phyloP scores from a whole-genome alignment of 257 asterid species.

The Nicotiana knightiana region DNA sequence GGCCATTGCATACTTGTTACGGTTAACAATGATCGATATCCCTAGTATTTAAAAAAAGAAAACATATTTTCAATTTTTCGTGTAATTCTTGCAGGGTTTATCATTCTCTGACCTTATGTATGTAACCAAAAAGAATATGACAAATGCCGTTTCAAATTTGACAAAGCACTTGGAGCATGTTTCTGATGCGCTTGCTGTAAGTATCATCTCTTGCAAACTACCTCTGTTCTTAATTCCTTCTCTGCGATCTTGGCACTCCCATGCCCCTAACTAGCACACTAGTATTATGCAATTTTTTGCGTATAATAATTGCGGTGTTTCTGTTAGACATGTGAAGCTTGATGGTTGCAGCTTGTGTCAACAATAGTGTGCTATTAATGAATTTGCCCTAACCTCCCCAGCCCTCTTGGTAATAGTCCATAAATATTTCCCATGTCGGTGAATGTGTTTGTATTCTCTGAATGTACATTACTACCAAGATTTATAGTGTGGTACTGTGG shows the following conservation, averaged over 20 bases:
- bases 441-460: neutral
- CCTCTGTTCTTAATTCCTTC: neutral
- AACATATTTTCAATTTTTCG: neutral
- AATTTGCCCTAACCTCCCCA: neutral
- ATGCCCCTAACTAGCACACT: neutral
- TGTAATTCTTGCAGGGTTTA: conserved; percentile 50
- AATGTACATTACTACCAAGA: neutral
- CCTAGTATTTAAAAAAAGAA: neutral
- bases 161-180: conserved; percentile 81
- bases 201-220: conserved; percentile 6
- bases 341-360: neutral
- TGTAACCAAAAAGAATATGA: conserved; percentile 73
- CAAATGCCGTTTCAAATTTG: conserved; percentile 75
- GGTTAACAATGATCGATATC: neutral
- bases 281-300: neutral
- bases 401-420: neutral
- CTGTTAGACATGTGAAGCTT: neutral
- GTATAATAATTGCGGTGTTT: neutral
- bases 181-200: conserved; percentile 80
- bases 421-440: neutral
- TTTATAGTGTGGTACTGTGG: neutral
- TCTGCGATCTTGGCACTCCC: neutral
- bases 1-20: neutral
- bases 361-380: neutral
- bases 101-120: conserved; percentile 88